phyloP scores from a whole-genome alignment of 2,329 filamentous ascomycete species.

The Neoscytalidium dimidiatum region DNA sequence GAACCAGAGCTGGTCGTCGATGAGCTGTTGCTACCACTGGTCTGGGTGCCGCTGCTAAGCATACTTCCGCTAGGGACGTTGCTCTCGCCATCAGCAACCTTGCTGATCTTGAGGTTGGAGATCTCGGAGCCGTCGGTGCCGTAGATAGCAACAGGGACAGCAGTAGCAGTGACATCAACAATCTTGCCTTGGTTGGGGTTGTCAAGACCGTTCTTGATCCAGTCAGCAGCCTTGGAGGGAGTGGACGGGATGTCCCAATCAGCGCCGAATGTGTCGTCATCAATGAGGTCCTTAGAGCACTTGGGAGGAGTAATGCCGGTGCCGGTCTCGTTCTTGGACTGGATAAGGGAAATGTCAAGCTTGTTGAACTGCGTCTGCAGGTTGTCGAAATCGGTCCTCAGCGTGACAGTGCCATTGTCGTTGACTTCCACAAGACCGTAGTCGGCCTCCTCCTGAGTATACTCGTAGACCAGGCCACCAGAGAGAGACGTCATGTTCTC shows the following conservation, averaged over 20 bases:
- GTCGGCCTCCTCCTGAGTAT: slow-evolving; percentile 67
- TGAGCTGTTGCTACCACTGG: not conserved
- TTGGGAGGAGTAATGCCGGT: slow-evolving; percentile 59
- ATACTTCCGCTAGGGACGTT: slow-evolving; percentile 56
- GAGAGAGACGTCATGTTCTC: slow-evolving; percentile 70
- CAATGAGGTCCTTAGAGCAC: slow-evolving; percentile 70
- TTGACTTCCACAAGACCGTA: slow-evolving; percentile 52
- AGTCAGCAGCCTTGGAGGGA: slow-evolving; percentile 66
- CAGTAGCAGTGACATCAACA: slow-evolving; percentile 58
- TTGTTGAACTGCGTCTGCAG: slow-evolving; percentile 74
- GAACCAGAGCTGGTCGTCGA: slow-evolving; percentile 12
- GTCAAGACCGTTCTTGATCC: slow-evolving; percentile 76
- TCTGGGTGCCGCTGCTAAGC: slow-evolving; percentile 6
- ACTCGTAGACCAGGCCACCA: slow-evolving; percentile 82
- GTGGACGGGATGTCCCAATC: slow-evolving; percentile 62
- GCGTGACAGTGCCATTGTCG: slow-evolving; percentile 43
- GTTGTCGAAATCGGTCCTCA: slow-evolving; percentile 59
- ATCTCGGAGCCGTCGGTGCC: slow-evolving; percentile 60
- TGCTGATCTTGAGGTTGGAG: slow-evolving; percentile 61
- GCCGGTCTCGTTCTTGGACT: slow-evolving; percentile 61
- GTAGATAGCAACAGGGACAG: slow-evolving; percentile 60
- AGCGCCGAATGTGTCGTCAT: slow-evolving; percentile 65
- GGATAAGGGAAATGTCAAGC: slow-evolving; percentile 69
- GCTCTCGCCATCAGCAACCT: slow-evolving; percentile 52
- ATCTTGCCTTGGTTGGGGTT: slow-evolving; percentile 61